Evolutionary conservation across 2,329 filamentous ascomycete genomes (phyloP), one percentile per base, ranked within the genome.

Genomic region (Aaosphaeria pasadenensis): DNA sequence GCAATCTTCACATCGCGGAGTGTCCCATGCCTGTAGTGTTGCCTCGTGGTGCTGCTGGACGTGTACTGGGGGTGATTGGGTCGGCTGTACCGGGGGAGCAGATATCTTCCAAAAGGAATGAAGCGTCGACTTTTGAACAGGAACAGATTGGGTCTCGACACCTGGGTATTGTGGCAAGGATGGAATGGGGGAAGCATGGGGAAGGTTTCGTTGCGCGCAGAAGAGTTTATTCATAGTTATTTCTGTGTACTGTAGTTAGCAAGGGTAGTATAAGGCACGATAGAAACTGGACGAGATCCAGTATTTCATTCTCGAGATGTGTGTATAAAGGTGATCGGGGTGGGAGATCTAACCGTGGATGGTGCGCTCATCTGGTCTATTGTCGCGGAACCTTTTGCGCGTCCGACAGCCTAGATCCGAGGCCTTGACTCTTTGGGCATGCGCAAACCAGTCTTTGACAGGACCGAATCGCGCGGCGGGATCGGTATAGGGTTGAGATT

Each of bases 361-460:
- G 11, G 72, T 64, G 46, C 75, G 69, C 46, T 83, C 80, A 46
- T 81, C 75, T 0, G 82, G 82, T 40, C 82, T 73, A 57, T 79
- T 77, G 61, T 84, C 77, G 49, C 81, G 74, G 54, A 79, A 75
- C 32, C 82, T 70, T 65, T 85, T 85, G 50, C 77, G 73, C 47
- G 82, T 85, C 13, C 82, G 77, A 51, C 75, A 77, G 55, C 78
- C 74, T 40, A 83, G 73, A 55, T 83, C 58, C 13, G 62, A 61
- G 35, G 46, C 45, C 44, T 66, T 63, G 32, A 61, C 52, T 28
- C 64, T 56, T n/a, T 55, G 55, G 7, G 38, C 28, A 33, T 30
- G 9, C 17, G 17, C 17, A 24, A 24, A 24, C 17, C 17, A 24
- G 17, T 24, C 17, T 24, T 24, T 24, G 17, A 24, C 17, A 24